Evolutionary conservation across 2,329 filamentous ascomycete species (phyloP), one percentile per base, ranked within the genome.

Genomic region (Aspergillus tanneri): DNA sequence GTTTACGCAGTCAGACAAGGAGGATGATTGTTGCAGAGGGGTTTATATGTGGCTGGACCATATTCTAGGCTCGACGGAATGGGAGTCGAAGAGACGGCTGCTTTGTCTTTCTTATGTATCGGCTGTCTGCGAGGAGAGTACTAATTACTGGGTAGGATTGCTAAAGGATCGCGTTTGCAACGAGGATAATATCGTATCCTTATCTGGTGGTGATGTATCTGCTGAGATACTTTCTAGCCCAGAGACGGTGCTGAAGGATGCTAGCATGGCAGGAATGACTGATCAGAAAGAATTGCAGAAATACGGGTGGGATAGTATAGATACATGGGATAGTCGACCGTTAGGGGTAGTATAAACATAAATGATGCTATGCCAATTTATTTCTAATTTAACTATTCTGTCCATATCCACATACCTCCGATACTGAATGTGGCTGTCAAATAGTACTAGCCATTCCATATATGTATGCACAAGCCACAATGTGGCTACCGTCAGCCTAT

Each of bases 21-120:
- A 53, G 21, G 61, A 72, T 50, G 59, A 68, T 0, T 54, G 60
- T 5, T 61, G 61, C 27, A 75, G 81, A 61, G 75, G 69, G 2
- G 44, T 76, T 24, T 75, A 69, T 51, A 61, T 71, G 25, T 82
- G 79, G 79, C 55, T 79, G 21, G 55, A 71, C 7, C 76, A 80
- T 56, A 65, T 81, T 8, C 55, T 78, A 21, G 62, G 62, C 4
- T 69, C 69, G 9, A 42, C 62, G 3, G 57, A 61, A 2, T 77
- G 72, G 73, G 56, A 57, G 9, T 54, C 54, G 23, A 52, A 62
- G 25, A 58, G 62, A 24, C 56, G 49, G 23, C 48, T 58, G 12
- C 57, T 69, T 11, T 64, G 68, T 3, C 52, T 60, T 28, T 60
- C 55, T 8, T 71, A 72, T 47, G 49, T 71, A 10, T 52, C 61